phyloP scores from a whole-genome alignment of 106 monocot species.

The Xerophyta viscosa region DNA sequence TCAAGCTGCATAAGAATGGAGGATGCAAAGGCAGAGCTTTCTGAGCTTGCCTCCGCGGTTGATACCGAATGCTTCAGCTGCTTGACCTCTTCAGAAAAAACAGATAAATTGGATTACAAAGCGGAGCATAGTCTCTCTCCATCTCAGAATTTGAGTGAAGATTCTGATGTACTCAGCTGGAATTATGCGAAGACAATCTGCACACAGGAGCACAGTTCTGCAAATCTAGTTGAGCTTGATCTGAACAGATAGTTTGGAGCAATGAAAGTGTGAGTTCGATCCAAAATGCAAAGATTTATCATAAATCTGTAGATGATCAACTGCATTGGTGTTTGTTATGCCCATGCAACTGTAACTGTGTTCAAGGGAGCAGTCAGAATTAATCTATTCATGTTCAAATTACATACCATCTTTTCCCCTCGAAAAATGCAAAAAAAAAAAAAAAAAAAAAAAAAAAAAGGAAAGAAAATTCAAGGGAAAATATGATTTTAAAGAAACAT shows the following conservation, averaged over 20 bases:
- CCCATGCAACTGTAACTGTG: too few relatives aligned
- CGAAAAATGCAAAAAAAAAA: neutral
- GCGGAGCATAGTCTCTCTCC: too few relatives aligned
- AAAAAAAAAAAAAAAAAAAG: neutral
- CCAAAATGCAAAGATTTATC: too few relatives aligned
- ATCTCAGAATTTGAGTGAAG: constrained; percentile 2
- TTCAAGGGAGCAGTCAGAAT: too few relatives aligned
- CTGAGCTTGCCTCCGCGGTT: constrained; percentile 36
- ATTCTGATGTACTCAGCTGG: constrained; percentile 6
- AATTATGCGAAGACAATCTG: neutral
- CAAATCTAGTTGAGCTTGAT: constrained; percentile 26
- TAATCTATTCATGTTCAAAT: too few relatives aligned
- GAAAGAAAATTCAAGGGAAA: neutral
- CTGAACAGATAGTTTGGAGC: constrained; percentile 52
- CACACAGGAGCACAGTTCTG: constrained; percentile 6
- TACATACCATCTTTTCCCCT: too few relatives aligned
- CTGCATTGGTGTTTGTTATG: too few relatives aligned
- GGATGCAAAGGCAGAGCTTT: constrained; percentile 35
- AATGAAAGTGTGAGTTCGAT: too few relatives aligned
- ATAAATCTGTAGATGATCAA: too few relatives aligned
- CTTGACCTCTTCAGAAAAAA: constrained; percentile 37
- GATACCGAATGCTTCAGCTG: constrained; percentile 34
- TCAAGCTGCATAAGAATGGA: constrained; percentile 18
- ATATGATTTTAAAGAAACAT: neutral
- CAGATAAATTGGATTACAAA: constrained; percentile 14